These are phyloP conservation scores for Arthrobotrys megalospora DNA, from an alignment of 2,329 filamentous ascomycete genomes.

Conservation along the genomic window DNA sequence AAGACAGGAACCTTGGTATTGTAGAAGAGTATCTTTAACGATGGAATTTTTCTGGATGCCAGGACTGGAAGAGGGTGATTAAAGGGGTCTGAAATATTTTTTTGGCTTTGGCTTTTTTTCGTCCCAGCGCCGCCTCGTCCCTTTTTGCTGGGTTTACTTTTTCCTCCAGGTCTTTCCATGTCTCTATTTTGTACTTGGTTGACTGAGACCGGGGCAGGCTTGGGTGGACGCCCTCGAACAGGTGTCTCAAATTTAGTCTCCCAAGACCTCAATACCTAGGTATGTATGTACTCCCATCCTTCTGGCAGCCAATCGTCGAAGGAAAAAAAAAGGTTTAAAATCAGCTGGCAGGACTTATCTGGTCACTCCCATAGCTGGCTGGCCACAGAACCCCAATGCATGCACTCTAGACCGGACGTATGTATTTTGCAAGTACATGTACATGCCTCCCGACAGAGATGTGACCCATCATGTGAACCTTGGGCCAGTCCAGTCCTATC, in stretches of 20 bases:
- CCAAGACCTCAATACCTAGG: conserved; percentile 14
- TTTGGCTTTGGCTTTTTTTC: conserved; percentile 31
- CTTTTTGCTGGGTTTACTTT: conserved; percentile 24
- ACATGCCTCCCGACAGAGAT: not conserved
- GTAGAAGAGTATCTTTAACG: conserved; percentile 6
- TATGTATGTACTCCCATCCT: not conserved
- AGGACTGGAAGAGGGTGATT: conserved; percentile 17
- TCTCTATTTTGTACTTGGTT: conserved; percentile 30
- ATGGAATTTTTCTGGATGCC: conserved; percentile 29
- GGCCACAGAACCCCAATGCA: not conserved
- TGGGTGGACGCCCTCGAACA: conserved; percentile 51
- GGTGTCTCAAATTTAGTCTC: conserved; percentile 60
- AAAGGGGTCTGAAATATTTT: conserved; percentile 37
- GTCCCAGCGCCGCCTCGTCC: conserved; percentile 33
- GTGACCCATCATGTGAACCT: conserved; percentile 18
- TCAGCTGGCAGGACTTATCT: conserved; percentile 8
- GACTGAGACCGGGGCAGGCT: conserved; percentile 56
- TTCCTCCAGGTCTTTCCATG: conserved; percentile 28
- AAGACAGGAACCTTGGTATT: conserved; percentile 63
- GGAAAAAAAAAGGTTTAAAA: not conserved
- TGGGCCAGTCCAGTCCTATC: conserved; percentile 14
- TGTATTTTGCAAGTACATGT: conserved; percentile 2
- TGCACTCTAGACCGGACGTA: not conserved
- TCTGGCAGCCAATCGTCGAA: conserved; percentile 1
- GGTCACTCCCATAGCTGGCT: not conserved